Evolutionary conservation across 768 basidiomycete genomes (phyloP).

Genomic region (Tylopilus vinaceipallidus): DNA sequence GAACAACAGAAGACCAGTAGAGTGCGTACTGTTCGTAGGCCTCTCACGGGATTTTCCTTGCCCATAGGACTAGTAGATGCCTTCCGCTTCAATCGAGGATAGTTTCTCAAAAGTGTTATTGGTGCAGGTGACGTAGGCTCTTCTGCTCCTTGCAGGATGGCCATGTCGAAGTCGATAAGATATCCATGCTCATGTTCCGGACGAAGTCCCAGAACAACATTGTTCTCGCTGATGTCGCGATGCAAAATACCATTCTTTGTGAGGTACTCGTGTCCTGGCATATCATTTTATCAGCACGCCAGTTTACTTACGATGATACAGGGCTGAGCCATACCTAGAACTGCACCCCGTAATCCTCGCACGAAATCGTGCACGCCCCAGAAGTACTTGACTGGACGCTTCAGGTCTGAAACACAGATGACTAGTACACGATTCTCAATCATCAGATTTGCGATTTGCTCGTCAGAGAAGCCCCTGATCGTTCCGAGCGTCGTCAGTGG

Average conservation of each 20-base stretch:
- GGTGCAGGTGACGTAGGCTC: no score
- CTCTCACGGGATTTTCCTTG: not conserved
- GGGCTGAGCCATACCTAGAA: conserved; percentile 6
- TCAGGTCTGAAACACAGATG: conserved; percentile 1
- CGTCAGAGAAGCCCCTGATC: conserved; percentile 5
- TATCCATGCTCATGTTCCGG: conserved; percentile 21
- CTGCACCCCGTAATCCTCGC: conserved; percentile 12
- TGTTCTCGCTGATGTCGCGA: conserved; percentile 35
- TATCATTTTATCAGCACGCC: not conserved
- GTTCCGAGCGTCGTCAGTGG: not conserved
- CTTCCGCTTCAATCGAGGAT: no score
- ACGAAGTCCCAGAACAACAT: conserved; percentile 28
- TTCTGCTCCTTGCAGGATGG: not conserved
- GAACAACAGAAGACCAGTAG: no score
- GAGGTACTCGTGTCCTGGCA: conserved; percentile 14
- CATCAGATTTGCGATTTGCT: not conserved
- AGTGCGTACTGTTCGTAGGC: not conserved
- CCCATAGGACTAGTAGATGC: no score
- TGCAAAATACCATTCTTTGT: conserved; percentile 33
- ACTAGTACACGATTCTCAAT: conserved; percentile 5
- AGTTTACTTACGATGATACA: not conserved
- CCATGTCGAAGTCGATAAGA: no score
- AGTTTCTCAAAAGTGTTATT: no score
- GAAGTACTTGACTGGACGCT: no score
- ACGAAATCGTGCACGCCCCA: no score